A percentile compares a stretch with the other conserved stretches of the same genome.
Conservation (phyloP, 192 early-diverging fungal species). For the Coemansia sp. region DNA sequence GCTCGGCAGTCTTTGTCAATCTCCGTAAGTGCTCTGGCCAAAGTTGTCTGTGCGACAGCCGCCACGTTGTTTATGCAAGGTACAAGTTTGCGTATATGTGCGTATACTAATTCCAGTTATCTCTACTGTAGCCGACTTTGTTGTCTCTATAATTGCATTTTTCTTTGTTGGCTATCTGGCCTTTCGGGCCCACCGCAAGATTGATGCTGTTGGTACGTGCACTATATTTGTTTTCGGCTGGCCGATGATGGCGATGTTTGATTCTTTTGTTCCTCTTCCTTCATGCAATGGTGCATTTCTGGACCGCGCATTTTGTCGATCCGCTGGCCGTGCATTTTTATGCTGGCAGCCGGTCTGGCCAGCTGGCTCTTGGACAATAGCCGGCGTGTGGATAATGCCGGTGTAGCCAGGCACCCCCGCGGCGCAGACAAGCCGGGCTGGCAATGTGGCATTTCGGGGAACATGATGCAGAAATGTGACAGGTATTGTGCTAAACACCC, state of each 20-base stretch:
- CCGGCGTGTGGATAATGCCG: background rate
- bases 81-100: background rate
- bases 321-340: background rate
- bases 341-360: background rate
- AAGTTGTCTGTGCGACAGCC: background rate
- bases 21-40: constrained; percentile 30
- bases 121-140: constrained; percentile 50
- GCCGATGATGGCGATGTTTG: constrained; percentile 3
- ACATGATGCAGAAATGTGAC: constrained; percentile 1
- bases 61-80: background rate
- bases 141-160: constrained; percentile 47
- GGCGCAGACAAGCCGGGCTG: background rate
- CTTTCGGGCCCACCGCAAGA: constrained; percentile 48
- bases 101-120: background rate
- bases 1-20: constrained; percentile 40
- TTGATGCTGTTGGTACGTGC: constrained; percentile 56
- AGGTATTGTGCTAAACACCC: background rate
- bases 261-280: background rate
- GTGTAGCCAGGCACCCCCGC: background rate
- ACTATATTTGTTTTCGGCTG: background rate
- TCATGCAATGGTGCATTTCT: background rate
- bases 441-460: background rate
- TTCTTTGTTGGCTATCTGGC: constrained; percentile 43
- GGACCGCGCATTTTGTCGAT: background rate
- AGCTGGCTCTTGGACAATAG: background rate